These are phyloP conservation scores for Tylopilus rubrobrunneus DNA, from an alignment of 768 basidiomycete genomes.

Conservation along the genomic window DNA sequence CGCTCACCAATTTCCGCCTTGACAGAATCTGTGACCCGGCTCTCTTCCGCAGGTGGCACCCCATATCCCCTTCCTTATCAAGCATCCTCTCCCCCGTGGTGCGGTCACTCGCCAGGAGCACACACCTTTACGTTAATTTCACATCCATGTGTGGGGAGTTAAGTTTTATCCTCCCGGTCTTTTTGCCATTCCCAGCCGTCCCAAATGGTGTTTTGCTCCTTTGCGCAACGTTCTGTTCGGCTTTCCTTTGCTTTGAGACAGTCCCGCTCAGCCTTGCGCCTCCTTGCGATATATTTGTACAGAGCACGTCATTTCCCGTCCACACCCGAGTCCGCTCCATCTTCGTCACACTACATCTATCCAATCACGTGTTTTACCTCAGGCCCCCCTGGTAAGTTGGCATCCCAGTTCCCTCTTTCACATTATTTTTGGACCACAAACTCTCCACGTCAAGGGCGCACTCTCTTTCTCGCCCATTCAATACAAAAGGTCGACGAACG, in stretches of 20 bases:
- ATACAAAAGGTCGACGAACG: neutral
- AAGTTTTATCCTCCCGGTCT: too few species aligned
- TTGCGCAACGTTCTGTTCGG: neutral
- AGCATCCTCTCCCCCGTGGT: neutral
- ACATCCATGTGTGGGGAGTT: slow-evolving; percentile 8
- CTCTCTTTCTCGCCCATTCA: neutral
- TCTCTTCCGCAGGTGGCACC: slow-evolving; percentile 6
- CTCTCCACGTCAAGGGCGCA: neutral
- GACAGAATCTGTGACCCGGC: slow-evolving; percentile 2
- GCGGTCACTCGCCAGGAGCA: neutral
- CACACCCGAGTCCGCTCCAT: neutral
- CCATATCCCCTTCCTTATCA: slow-evolving; percentile 8
- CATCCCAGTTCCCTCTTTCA: neutral
- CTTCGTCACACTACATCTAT: neutral
- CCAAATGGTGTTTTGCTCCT: neutral
- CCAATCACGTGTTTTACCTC: neutral
- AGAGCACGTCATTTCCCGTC: neutral
- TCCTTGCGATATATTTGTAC: neutral
- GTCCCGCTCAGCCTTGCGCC: neutral
- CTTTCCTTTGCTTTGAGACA: neutral
- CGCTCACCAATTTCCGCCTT: slow-evolving; percentile 12
- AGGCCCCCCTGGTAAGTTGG: neutral
- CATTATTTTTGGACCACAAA: neutral
- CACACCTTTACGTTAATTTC: slow-evolving; percentile 13
- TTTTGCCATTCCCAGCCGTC: slow-evolving; percentile 10